Base-by-base conservation (phyloP, 768 basidiomycete genomes). In the Naganishia antarctica region DNA sequence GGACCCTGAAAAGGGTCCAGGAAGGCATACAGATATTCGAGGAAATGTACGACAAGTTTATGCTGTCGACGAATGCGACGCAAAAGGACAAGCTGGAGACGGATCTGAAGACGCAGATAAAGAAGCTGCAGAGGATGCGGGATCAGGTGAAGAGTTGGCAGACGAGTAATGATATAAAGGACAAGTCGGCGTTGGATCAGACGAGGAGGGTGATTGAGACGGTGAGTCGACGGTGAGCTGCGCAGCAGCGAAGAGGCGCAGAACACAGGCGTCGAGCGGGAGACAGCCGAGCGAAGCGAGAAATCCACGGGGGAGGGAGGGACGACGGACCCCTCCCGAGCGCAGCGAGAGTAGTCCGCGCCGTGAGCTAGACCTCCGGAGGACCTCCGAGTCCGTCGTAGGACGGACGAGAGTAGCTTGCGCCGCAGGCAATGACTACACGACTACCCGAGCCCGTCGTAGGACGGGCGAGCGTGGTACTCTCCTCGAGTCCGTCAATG, bases 11-110 rank as follows among this genome's bases (percentile, higher is more conserved):
- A 83, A 92, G 91, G 82, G 93, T 99, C 70, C 72, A 87, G 37
- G 90, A 93, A 79, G 96, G 96, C 70, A 92, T 98, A 31, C 79
- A 80, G 66, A 59, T 74, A 2, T 80, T 80, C 66, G 79, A 79
- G 58, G 62, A 83, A 80, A 93, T 96, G 78, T 96, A 94, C 77
- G 92, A 96, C 77, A 99, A 98, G 84, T 93, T 99, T 86, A 89
- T 92, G 78, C 84, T 88, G 51, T 89, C 93, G 18, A 89, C 90
- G 32, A 98, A 96, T 80, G 87, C 93, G 78, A 90, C 94, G 0
- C 93, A 97, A 81, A 97, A 97, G 78, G 96, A 98, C 84, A 99
- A 99, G 80, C 86, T 91, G 58, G 96, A 99, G 78, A 86, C 83
- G 3, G 88, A 98, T 71, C 81, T 98, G 76, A 92, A 98, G 81